A percentile compares a stretch with the other conserved stretches of the same genome.
Conservation (phyloP, 768 basidiomycete genomes). For the Boletus pseudo-olivaceus region DNA sequence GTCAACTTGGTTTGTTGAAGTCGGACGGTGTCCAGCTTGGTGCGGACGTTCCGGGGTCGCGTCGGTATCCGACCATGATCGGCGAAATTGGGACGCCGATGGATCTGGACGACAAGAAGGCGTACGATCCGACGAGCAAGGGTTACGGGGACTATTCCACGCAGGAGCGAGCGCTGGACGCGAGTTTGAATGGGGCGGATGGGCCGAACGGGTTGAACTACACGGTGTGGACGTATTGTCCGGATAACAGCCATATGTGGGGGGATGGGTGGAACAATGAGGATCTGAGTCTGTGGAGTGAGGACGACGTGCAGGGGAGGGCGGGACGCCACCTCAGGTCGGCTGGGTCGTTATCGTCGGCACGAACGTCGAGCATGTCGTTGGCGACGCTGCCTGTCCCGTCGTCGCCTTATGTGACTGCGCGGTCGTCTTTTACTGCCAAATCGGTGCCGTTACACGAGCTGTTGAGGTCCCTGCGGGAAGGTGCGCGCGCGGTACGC, state of each 20-base stretch:
- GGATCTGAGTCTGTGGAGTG: conserved; percentile 86
- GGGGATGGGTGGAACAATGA: conserved; percentile 98
- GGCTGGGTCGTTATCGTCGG: conserved; percentile 7
- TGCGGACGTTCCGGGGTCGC: conserved; percentile 9
- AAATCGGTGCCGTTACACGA: conserved; percentile 7
- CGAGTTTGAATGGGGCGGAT: conserved; percentile 75
- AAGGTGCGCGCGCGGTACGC: conserved; percentile 79
- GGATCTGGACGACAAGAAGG: conserved; percentile 85
- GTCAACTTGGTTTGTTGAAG: conserved; percentile 78
- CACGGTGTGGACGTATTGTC: conserved; percentile 87
- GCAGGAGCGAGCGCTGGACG: conserved; percentile 86
- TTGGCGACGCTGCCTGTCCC: conserved; percentile 18
- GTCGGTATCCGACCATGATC: conserved; percentile 78
- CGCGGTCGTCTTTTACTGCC: neutral
- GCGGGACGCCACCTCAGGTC: neutral
- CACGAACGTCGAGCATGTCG: conserved; percentile 16
- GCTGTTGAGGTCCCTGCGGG: conserved; percentile 64
- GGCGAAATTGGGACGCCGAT: conserved; percentile 96
- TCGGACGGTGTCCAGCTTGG: conserved; percentile 67
- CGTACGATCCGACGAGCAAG: conserved; percentile 57
- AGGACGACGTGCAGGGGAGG: conserved; percentile 54
- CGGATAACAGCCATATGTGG: conserved; percentile 81
- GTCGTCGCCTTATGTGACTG: conserved; percentile 13
- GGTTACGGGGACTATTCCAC: conserved; percentile 68
- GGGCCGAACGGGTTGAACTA: conserved; percentile 72